These are phyloP conservation scores for Mayamaea pseudoterrestris DNA, from an alignment of 108 stramenopile genomes.

Conservation along the genomic window DNA sequence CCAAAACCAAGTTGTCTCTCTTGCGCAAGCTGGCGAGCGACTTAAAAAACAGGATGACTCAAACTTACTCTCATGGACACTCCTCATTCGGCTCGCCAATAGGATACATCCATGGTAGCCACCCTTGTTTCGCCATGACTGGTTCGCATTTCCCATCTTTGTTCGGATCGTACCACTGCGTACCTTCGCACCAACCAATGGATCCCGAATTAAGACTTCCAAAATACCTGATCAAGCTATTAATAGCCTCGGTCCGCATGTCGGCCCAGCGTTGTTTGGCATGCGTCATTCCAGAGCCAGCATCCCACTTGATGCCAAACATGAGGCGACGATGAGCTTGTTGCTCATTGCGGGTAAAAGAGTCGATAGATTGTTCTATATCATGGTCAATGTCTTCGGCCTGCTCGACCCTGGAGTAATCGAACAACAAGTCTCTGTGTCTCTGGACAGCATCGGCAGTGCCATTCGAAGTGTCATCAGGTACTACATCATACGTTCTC, in stretches of 20 bases:
- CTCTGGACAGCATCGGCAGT: neutral
- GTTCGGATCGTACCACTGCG: constrained; percentile 9
- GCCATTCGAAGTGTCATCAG: neutral
- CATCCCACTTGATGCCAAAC: constrained; percentile 29
- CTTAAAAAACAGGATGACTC: no score
- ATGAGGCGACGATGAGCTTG: neutral
- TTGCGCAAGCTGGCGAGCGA: no score
- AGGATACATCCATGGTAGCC: constrained; percentile 37
- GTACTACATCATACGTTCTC: neutral
- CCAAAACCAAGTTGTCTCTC: no score
- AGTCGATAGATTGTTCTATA: neutral
- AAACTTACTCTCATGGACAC: constrained; percentile 20
- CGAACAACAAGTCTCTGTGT: no score
- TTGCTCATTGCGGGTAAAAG: no score
- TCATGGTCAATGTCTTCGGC: no score
- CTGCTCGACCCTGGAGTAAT: no score
- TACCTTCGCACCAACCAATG: constrained; percentile 79
- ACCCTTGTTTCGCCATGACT: constrained; percentile 27
- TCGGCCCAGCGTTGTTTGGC: constrained; percentile 55
- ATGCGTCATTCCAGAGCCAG: constrained; percentile 9
- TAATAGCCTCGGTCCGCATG: constrained; percentile 60
- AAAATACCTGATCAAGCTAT: constrained; percentile 70
- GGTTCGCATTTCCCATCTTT: constrained; percentile 18
- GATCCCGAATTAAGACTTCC: constrained; percentile 71
- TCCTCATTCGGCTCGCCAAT: constrained; percentile 20